phyloP scores from a whole-genome alignment of 352 stramenopile genomes.

The Blastocystis sp. region DNA sequence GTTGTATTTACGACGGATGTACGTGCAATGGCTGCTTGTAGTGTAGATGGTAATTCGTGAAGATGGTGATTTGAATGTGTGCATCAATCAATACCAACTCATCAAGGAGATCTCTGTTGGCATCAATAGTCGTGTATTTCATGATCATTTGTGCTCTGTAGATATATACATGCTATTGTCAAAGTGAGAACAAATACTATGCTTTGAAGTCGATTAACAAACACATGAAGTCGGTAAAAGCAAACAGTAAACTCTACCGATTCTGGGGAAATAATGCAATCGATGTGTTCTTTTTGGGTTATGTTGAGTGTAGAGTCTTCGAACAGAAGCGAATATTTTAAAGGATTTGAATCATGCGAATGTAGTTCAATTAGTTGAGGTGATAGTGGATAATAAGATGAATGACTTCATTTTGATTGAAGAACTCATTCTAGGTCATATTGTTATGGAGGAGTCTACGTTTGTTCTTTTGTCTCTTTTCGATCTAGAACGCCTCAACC shows the following conservation, averaged over 20 bases:
- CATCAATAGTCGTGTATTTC: conserved; percentile 16
- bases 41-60: conserved; percentile 11
- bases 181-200: conserved; percentile 28
- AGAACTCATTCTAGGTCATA: conserved; percentile 20
- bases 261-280: conserved; percentile 58
- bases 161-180: conserved; percentile 23
- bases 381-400: conserved; percentile 72
- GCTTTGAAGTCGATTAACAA: conserved; percentile 58
- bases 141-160: not conserved
- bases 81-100: conserved; percentile 24
- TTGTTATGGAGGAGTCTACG: conserved; percentile 51
- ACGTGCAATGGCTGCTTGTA: not conserved
- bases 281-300: not conserved
- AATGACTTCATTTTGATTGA: conserved; percentile 57
- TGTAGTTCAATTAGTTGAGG: conserved; percentile 78
- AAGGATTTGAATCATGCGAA: conserved; percentile 81
- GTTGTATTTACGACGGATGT: conserved; percentile 19
- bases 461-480: not conserved
- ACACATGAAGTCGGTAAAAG: conserved; percentile 52
- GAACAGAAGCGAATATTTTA: conserved; percentile 79
- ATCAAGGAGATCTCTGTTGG: conserved; percentile 41
- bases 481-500: not conserved
- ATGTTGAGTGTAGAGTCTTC: not conserved
- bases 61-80: not conserved
- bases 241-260: conserved; percentile 30